Base-by-base conservation (phyloP, 2,329 filamentous ascomycete genomes). In the Talaromyces sp. region DNA sequence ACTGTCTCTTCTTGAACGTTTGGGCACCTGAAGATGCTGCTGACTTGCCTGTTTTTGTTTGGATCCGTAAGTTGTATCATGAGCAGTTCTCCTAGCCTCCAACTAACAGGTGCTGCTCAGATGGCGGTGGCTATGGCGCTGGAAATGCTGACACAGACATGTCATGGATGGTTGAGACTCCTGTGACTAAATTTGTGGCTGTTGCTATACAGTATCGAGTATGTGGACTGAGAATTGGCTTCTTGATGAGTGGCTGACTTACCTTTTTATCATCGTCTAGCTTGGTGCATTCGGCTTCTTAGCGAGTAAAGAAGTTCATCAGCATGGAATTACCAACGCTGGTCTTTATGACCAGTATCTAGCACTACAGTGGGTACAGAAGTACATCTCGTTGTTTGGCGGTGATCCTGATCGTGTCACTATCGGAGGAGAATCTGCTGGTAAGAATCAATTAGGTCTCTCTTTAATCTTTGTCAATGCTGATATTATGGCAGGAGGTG, bases 281-380 rank as follows among this genome's bases (percentile, higher is more conserved):
- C 64, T 67, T 56, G 59, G 6, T 72, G 79, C 78, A 4, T 78
- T 83, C 67, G 81, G 81, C 1, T 83, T 74, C 71, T 70, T 80
- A 64, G 76, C 75, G 22, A 82, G 77, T 34, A 78, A 77, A 43
- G 81, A 74, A n/a, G 75, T 81, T 51, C 75, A 81, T 8, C 2
- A 61, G 59, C 67, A 71, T 13, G 73, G 77, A 64, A 80, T 36
- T 1, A 75, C 81, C 2, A 86, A 86, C 69, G 80, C 78, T 8
- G 84, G 79, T 2, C 74, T 86, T 0, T 76, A 81, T 61, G 85
- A 87, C 66, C 85, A 88, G 70, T 78, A 83, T 13, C 75, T 86
- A 19, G 84, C 84, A 27, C 74, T 89, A 7, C 77, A 86, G 69
- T 89, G 86, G 86, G 79, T 88, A 2, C 80, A 84, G 63, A 71